Evolutionary conservation across 495 filamentous ascomycete genomes (phyloP), one percentile per base, ranked within the genome.

Genomic region (Bacidia rubella): DNA sequence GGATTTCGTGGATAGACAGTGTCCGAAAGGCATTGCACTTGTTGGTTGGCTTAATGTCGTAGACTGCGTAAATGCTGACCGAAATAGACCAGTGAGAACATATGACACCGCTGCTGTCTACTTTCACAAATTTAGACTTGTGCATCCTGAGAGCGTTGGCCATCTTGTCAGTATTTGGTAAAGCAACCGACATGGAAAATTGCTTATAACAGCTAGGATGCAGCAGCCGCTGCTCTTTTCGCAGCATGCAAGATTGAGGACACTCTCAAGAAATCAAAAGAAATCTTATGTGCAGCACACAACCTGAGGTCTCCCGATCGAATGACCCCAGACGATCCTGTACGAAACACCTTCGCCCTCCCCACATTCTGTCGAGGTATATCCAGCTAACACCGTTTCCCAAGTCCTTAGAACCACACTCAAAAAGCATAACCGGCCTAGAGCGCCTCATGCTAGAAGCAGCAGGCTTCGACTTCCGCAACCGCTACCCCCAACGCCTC

Each of bases 201-300:
- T n/a, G 10, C 47, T 38, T 24, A 11, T 32, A 5, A 12, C 27
- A 15, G 19, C 25, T 48, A 83, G 77, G 92, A 97, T 64, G 88
- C 87, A 3, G 86, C 89, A 2, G 78, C 89, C 0, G 90, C 92
- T 11, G 80, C 86, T 25, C 72, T 98, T 26, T 90, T 97, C 60
- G 82, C 85, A 17, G 89, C 89, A 32, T 96, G 90, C 76, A 98
- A 98, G 66, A 88, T 90, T 42, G 92, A 98, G 62, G 92, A 98
- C 63, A 97, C 92, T 1, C 73, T 97, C 44, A 97, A 98, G 69
- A 97, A 97, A 69, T 94, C 87, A 17, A 79, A 79, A 47, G 92
- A 98, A 50, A 92, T 98, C 53, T 71, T 96, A 3, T 92, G 86
- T 54, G 89, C 89, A 5, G 82, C 85, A 2, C 86, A 90, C 69